Base-by-base conservation (phyloP, 331 rosid genomes). In the Pyrus hybrid region DNA sequence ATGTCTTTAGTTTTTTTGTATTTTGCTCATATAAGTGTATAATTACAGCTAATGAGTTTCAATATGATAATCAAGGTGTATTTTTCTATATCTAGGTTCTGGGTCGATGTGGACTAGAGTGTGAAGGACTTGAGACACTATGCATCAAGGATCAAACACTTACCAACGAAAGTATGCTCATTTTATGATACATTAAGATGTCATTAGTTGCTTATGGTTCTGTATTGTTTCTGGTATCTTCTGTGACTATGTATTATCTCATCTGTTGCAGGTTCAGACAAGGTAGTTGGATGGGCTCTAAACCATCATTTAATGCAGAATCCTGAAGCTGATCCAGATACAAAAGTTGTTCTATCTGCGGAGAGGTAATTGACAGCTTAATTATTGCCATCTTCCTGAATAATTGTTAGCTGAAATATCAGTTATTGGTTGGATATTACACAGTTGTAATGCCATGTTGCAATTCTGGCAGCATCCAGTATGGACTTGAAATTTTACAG, bases 261-360 rank as follows among this genome's bases (percentile, higher is more conserved):
- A 16, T 85, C 29, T 79, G 58, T 83, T 85, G 77, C 93, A 93
- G 98, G 89, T 88, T 89, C 91, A 57, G 98, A 93, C 84, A 93
- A 91, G 86, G 91, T 93, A 72, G 93, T 91, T 75, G 97, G 98
- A 79, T 93, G 98, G 98, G 91, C 98, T 57, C 70, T 93, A 70
- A 93, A 96, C 86, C 94, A 87, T 77, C 98, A 93, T 82, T 83
- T 88, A 60, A 93, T 91, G 97, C 89, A 88, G 84, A 91, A 86
- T 86, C 67, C 88, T 53, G 96, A 85, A 64, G 88, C 82, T 63
- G 91, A 87, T 80, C 85, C 91, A 64, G 94, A 87, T 76, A 83
- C 86, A 68, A 91, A 83, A 80, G 84, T 90, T 80, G 86, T 82
- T 73, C 70, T 93, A 85, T 93, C 93, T 71, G 79, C 88, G 68